Evolutionary conservation across 768 basidiomycete species (phyloP), one percentile per base, ranked within the genome.

Genomic region (Naganishia vishniacii): DNA sequence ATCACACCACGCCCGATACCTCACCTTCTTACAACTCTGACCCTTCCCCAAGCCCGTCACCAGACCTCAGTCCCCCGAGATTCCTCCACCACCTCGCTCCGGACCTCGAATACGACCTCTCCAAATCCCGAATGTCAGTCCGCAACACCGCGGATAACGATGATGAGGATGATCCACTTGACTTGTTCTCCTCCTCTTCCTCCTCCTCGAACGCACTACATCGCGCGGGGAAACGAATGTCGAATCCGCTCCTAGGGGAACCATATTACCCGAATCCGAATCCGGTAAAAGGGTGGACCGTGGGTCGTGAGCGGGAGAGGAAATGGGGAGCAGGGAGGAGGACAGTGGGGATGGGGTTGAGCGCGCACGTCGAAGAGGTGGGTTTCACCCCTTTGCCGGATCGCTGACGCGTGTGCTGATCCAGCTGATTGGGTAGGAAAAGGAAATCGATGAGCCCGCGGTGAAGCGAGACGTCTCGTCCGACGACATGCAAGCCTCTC

Each of bases 211-310:
- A n/a, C 9, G 18, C 16, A 18, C n/a, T 8, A 7, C 7, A 7
- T 11, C 16, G 3, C 37, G 23, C 48, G 9, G 15, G 62, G 28
- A 63, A 63, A 46, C 37, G 49, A 1, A 47, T 63, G 49, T 63
- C 62, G 23, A 63, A 49, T 16, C 51, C 62, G 18, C 32, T 63
- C 25, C 34, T 63, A 9, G 62, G 62, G 12, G 62, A 63, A 37
- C 62, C 62, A 42, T 63, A 63, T 46, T 63, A 51, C 26, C 62
- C 62, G 40, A 63, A 63, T 51, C 62, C 62, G 34, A 63, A 63
- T 29, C 62, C 62, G 1, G 62, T 63, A 4, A 41, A 51, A 49
- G 62, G 48, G n/a, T 63, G 48, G 48, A 53, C 34, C 8, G 47
- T 44, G 18, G 40, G 28, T 16, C 32, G 48, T 12, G 61, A 41